Evolutionary conservation across 2,329 filamentous ascomycete genomes (phyloP).

Genomic region (Sphaceloma murrayae): DNA sequence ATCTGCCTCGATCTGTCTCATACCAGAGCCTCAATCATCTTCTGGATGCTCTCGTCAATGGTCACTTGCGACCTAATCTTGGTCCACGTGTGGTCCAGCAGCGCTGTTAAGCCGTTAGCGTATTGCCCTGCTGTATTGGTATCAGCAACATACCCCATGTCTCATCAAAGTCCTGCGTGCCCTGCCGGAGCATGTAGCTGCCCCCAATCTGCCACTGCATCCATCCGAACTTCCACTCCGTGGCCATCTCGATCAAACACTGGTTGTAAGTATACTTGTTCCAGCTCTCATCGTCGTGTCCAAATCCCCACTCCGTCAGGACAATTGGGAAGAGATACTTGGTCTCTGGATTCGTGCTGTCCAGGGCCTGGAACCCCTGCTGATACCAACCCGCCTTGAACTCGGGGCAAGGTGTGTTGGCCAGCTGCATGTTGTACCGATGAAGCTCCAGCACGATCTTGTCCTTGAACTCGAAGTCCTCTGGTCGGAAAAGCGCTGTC

Average conservation of each 20-base stretch:
- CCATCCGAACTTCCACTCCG: conserved; percentile 40
- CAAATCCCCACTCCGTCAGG: conserved; percentile 48
- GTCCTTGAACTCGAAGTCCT: conserved; percentile 42
- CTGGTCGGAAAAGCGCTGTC: conserved; percentile 33
- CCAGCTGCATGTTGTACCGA: conserved; percentile 48
- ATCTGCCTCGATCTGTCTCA: too few species aligned
- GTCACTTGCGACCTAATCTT: too few species aligned
- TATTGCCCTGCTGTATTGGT: too few species aligned
- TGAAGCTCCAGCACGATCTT: conserved; percentile 54
- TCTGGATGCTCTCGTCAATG: too few species aligned
- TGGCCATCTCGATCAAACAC: conserved; percentile 43
- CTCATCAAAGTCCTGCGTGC: conserved; percentile 48
- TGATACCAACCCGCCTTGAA: conserved; percentile 41
- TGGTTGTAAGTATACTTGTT: conserved; percentile 42
- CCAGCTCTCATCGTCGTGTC: conserved; percentile 39
- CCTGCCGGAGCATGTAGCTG: conserved; percentile 46
- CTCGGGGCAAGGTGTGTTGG: conserved; percentile 34
- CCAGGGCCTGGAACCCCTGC: conserved; percentile 46
- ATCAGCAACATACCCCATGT: too few species aligned
- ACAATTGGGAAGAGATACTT: conserved; percentile 42
- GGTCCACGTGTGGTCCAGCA: too few species aligned
- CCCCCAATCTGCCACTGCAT: conserved; percentile 45
- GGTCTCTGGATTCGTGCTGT: conserved; percentile 27
- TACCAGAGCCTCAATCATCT: too few species aligned
- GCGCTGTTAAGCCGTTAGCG: too few species aligned